Base-by-base conservation (phyloP, 768 basidiomycete genomes). In the Ramaria sp. region DNA sequence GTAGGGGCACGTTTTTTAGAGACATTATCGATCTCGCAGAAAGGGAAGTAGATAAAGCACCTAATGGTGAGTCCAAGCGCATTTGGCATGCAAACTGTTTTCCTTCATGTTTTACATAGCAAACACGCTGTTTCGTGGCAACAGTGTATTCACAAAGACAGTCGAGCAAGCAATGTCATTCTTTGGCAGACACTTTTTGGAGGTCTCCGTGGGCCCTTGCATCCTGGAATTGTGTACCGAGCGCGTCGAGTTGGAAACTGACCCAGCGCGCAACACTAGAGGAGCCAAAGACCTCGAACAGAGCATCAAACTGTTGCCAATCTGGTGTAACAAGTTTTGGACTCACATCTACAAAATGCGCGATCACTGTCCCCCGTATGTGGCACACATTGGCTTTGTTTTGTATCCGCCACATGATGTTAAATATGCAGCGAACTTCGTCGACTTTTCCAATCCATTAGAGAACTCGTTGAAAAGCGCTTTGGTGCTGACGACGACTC, bases 251-350 rank as follows among this genome's bases (percentile, higher is more conserved):
- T 84, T 94, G 52, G 92, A 94, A 66, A 83, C 90, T 22, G 88
- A 92, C 65, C 85, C 88, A 13, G 70, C 77, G 58, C 80, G 83
- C 54, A 79, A 77, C 44, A 73, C 78, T 13, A 85, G 82, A 63
- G 61, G 74, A 43, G 61, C 70, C 9, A 84, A 79, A 63, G 82
- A 84, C 43, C 69, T 80, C 24, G 83, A 85, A 56, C 76, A 76
- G 30, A 84, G 81, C 57, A 76, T 83, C 5, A 83, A 86, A 28
- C 73, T 74, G 39, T 73, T 94, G 39, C 78, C 84, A 5, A 70
- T 78, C 48, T 93, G 90, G 88, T 87, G 84, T 65, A 75, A 76
- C 55, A 81, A 82, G 59, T 79, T 89, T 60, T 91, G 90, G 89
- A 77, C 77, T 41, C 76, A 83, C 48, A 91, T 94, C 49, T 89